Percentiles rank a stretch among this genome's conserved stretches.
Conservation (phyloP, 805 yeast species). For the Zygosaccharomyces bailii region DNA sequence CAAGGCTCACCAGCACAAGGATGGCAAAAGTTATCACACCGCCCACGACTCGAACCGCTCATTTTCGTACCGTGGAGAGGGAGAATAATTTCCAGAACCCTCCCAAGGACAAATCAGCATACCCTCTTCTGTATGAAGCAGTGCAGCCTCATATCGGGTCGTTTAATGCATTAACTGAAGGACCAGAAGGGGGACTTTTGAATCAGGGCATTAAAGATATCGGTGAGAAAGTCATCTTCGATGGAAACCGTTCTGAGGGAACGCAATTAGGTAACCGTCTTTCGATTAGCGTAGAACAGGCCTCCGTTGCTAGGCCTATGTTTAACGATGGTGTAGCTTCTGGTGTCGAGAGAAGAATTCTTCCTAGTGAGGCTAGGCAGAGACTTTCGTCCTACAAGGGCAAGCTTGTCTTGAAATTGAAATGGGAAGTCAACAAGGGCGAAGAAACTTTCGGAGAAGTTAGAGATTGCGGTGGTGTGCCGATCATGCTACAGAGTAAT, state of each 20-base stretch:
- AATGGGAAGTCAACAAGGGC: slow-evolving; percentile 86
- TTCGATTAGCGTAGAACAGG: slow-evolving; percentile 79
- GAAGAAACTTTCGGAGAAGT: slow-evolving; percentile 69
- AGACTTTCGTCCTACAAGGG: slow-evolving; percentile 81
- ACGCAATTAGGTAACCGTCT: slow-evolving; percentile 81
- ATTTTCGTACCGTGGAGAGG: slow-evolving; percentile 73
- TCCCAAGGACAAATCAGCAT: slow-evolving; percentile 79
- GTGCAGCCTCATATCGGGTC: slow-evolving; percentile 95
- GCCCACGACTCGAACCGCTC: slow-evolving; percentile 39
- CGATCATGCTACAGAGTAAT: slow-evolving; percentile 86
- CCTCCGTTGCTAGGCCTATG: slow-evolving; percentile 79
- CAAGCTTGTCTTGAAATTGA: slow-evolving; percentile 68
- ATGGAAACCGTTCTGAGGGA: slow-evolving; percentile 44
- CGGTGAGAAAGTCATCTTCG: slow-evolving; percentile 82
- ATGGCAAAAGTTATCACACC: slow-evolving; percentile 36
- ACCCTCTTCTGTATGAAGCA: slow-evolving; percentile 80
- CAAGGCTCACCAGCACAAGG: neutral
- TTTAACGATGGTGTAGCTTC: slow-evolving; percentile 51
- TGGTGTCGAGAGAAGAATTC: slow-evolving; percentile 71
- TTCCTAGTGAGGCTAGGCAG: slow-evolving; percentile 88
- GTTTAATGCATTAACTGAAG: slow-evolving; percentile 90
- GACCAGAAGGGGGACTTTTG: slow-evolving; percentile 78
- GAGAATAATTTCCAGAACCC: slow-evolving; percentile 84
- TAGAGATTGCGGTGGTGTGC: slow-evolving; percentile 88
- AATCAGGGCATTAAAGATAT: slow-evolving; percentile 85